Base-by-base conservation (phyloP, 768 basidiomycete genomes). In the Trametes cubensis region DNA sequence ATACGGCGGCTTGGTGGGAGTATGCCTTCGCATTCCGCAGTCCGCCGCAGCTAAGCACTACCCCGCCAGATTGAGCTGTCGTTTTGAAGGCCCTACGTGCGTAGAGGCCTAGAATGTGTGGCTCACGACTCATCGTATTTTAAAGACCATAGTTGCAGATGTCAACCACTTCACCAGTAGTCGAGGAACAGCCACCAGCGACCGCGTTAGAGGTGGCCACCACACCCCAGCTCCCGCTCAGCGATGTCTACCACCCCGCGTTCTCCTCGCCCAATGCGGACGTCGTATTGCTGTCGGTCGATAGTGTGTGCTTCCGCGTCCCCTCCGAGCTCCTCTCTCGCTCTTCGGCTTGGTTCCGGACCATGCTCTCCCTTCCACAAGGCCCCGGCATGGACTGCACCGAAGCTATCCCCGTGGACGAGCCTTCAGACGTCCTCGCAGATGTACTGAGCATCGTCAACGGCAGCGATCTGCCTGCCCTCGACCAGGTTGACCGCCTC, bases 401-500 rank as follows among this genome's bases (percentile, higher is more conserved):
- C 5, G 61, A 56, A 23, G 14, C 39, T 13, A 50, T 62, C 14
- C 41, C 39, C 6, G 44, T 78, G 45, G 71, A 72, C n/a, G 80
- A 80, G 57, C 63, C 66, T 25, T 73, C 80, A 54, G 62, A 60
- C 10, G 67, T 75, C 7, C 67, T 81, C 26, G 72, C 74, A 13
- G 74, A 74, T 17, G 67, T 81, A 7, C 73, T 81, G 42, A 70
- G 75, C 63, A 73, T 81, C 67, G 71, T 79, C 40, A 74, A 77
- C 41, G 79, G 79, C 0, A 68, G 78, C 7, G 77, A 74, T 51
- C 75, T 77, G 10, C 76, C 77, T 11, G 64, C 67, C 23, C 79
- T 80, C 74, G 68, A 75, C 38, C 76, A 77, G 0, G 75, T 79
- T 60, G 77, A 79, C 55, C 74, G 72, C 17, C 78, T 82, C 63